Evolutionary conservation across 1,284 basidiomycete species (phyloP), one percentile per base, ranked within the genome.

Genomic region (Ustilago curta): DNA sequence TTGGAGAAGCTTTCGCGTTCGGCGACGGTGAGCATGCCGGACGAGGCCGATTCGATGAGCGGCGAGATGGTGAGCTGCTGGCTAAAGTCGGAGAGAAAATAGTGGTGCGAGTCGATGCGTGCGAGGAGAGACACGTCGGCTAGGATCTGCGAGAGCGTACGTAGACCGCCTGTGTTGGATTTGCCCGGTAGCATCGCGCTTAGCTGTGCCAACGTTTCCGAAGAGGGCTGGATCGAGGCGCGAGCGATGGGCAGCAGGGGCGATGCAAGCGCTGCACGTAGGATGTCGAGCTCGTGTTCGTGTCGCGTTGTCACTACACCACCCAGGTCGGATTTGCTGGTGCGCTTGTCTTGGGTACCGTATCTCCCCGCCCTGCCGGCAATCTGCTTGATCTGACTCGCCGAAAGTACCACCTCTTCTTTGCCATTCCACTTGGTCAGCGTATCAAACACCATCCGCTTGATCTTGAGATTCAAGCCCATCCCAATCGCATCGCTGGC

Each of bases 401-500:
- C 86, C 0, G 91, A 90, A 2, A 99, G 87, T 0, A 87, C 85
- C 0, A 87, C 85, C 16, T 88, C 86, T 7, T 85, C 77, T 29
- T 83, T 85, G 12, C 92, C 92, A 75, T 93, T 89, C 76, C 87
- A 93, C 84, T 97, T 97, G 52, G 86, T 80, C n/a, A 94, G 86
- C 0, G 80, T 86, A 69, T 92, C 90, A 76, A 98, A 97, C 39
- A 98, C 88, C 78, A 98, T 89, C 2, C 96, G 91, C 69, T 91
- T 91, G 85, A 99, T 97, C 88, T 95, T 93, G 31, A 97, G 86
- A 81, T 97, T 97, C n/a, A 97, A 88, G 0, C 95, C 95, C 93
- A 97, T 95, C 0, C 95, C 95, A 55, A 97, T 91, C 0, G 94
- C 94, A 85, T 97, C 95, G 81, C 92, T 94, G 0, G 93, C 95